Evolutionary conservation across 257 asterid species (phyloP).

Genomic region (Petunia axillaris): DNA sequence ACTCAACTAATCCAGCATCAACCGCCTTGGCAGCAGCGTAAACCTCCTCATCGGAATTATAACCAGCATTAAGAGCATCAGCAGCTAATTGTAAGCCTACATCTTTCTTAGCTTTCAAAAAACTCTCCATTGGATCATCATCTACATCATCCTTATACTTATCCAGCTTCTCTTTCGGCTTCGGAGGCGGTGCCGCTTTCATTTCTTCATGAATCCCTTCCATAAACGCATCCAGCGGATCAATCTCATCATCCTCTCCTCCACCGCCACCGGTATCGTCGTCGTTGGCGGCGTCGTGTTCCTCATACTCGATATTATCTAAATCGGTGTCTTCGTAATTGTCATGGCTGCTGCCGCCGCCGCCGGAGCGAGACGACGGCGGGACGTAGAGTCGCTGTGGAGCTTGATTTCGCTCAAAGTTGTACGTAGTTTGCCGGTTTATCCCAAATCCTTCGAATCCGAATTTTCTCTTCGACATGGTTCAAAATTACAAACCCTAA

Average conservation of each 20-base stretch:
- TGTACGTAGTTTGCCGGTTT: slow-evolving; percentile 80
- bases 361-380: slow-evolving; percentile 62
- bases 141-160: slow-evolving; percentile 79
- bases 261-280: slow-evolving; percentile 30
- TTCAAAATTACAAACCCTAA: slow-evolving; percentile 32
- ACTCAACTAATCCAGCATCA: slow-evolving; percentile 87
- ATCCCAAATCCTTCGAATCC: slow-evolving; percentile 94
- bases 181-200: slow-evolving; percentile 83
- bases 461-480: slow-evolving; percentile 91
- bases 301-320: slow-evolving; percentile 76
- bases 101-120: slow-evolving; percentile 86
- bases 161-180: slow-evolving; percentile 78
- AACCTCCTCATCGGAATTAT: slow-evolving; percentile 97
- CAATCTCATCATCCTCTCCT: slow-evolving; percentile 70
- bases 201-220: slow-evolving; percentile 91
- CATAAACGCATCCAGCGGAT: slow-evolving; percentile 98
- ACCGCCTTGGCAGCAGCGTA: slow-evolving; percentile 99
- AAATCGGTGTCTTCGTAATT: slow-evolving; percentile 79
- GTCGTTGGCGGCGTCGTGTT: slow-evolving; percentile 44
- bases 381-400: slow-evolving; percentile 84
- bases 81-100: slow-evolving; percentile 91
- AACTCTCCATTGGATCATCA: slow-evolving; percentile 88
- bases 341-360: slow-evolving; percentile 53
- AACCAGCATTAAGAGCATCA: slow-evolving; percentile 91
- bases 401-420: slow-evolving; percentile 75